Conservation (phyloP, 306 rosid species). For the Cicer yamashitae region DNA sequence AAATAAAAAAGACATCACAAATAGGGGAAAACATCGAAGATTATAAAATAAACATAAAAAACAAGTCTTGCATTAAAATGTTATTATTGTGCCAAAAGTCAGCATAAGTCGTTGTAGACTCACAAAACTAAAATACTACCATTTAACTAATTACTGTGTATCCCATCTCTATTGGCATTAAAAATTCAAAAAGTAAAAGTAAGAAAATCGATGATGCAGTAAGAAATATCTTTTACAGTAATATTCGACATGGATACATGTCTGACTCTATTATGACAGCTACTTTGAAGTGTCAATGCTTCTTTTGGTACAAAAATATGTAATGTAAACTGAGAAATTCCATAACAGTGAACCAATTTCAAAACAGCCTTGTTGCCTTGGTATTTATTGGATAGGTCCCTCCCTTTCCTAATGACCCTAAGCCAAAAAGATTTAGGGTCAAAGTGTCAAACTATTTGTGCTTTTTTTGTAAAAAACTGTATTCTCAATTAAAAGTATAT, state of each 20-base stretch:
- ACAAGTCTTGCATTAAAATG: conserved; percentile 16
- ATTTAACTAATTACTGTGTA: not conserved
- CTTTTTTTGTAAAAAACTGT: not conserved
- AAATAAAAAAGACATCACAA: not conserved
- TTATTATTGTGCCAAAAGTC: conserved; percentile 15
- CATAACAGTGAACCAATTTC: not conserved
- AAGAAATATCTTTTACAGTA: not conserved
- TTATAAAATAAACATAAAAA: conserved; percentile 23
- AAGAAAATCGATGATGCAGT: not conserved
- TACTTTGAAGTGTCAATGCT: not conserved
- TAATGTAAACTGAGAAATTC: not conserved
- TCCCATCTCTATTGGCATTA: not conserved
- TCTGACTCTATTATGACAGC: not conserved
- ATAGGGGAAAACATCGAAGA: not conserved
- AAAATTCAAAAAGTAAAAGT: conserved; percentile 2
- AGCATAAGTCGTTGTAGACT: conserved; percentile 5
- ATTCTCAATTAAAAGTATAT: not conserved
- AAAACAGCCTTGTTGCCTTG: conserved; percentile 2
- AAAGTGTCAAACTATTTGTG: not conserved
- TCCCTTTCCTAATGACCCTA: conserved; percentile 1
- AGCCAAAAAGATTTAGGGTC: conserved; percentile 21
- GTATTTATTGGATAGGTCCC: conserved; percentile 10
- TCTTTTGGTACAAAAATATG: not conserved
- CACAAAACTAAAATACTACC: not conserved
- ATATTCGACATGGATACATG: not conserved